Percentiles rank a stretch among this genome's conserved stretches.
Conservation (phyloP, 441 rosid species). For the Gossypium aridum region DNA sequence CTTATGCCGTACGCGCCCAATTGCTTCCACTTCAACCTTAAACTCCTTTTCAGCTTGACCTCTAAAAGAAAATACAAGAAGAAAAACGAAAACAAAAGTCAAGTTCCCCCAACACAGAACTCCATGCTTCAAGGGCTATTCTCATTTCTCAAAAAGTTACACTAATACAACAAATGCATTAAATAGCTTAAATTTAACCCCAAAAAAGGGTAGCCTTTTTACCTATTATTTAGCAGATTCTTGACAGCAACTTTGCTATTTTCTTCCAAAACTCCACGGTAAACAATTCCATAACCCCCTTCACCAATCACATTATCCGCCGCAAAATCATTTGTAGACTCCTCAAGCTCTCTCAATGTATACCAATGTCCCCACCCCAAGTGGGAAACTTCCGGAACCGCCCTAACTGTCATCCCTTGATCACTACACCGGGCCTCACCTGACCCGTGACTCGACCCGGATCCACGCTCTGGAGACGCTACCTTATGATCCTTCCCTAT, state of each 20-base stretch:
- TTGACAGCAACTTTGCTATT: slow-evolving; percentile 50
- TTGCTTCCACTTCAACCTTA: slow-evolving; percentile 90
- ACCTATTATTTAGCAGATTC: slow-evolving; percentile 70
- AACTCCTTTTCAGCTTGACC: slow-evolving; percentile 98
- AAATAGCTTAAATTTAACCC: slow-evolving; percentile 17
- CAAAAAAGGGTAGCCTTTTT: background rate
- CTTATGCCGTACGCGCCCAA: slow-evolving; percentile 85
- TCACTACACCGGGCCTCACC: slow-evolving; percentile 45
- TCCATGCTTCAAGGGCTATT: slow-evolving; percentile 20
- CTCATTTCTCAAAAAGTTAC: background rate
- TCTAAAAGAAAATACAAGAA: slow-evolving; percentile 32
- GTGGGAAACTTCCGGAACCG: slow-evolving; percentile 58
- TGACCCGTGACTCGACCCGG: slow-evolving; percentile 46
- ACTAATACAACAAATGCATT: slow-evolving; percentile 8
- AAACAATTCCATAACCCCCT: slow-evolving; percentile 78
- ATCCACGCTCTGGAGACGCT: slow-evolving; percentile 52
- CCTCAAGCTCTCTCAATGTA: slow-evolving; percentile 71
- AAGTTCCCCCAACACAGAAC: slow-evolving; percentile 15
- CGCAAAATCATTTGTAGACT: slow-evolving; percentile 48
- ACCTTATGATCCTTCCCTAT: slow-evolving; percentile 78
- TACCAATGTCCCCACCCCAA: slow-evolving; percentile 87
- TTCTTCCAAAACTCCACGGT: slow-evolving; percentile 47
- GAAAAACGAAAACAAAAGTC: slow-evolving; percentile 15
- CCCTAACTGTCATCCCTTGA: slow-evolving; percentile 24
- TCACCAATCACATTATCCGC: slow-evolving; percentile 66